Base-by-base conservation (phyloP, 768 basidiomycete genomes). In the Melanogaster broomeanus region DNA sequence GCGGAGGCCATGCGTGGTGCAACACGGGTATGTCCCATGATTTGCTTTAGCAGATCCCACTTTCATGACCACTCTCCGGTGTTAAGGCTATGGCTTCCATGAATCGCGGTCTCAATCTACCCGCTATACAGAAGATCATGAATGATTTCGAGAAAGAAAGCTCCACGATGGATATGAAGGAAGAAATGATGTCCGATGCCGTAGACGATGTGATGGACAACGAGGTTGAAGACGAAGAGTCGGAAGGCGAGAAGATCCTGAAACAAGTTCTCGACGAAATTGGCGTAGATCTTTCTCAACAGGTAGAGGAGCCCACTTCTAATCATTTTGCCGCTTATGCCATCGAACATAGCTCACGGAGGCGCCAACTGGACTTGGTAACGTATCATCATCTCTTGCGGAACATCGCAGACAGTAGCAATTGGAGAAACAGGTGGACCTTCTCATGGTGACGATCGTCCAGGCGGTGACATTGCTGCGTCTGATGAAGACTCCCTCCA, bases 141-240 rank as follows among this genome's bases (percentile, higher is more conserved):
- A 92, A 86, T 61, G 96, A 99, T 41, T 99, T 99, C 62, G 97
- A 99, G 76, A 88, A 85, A 63, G 97, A 99, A 73, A 96, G 89
- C 60, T 85, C 93, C 5, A 93, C 87, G 73, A 99, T 99, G 97
- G 97, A 99, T 72, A 98, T 99, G 97, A 99, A 98, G 70, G 97
- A 98, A 72, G 96, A 97, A 69, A 98, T 98, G 91, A 99, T 98
- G 97, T 92, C 90, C 19, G 97, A 98, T 54, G 89, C 93, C 13
- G 90, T 98, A 15, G 97, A 98, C 71, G 96, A 98, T 61, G 95
- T 89, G 43, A 96, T 98, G 88, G 92, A 95, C 57, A 87, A 89
- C 28, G 94, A 93, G 13, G 72, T 72, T 27, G 95, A 95, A 62
- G 96, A 96, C 45, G 96, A 98, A 70, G 97, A 98, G 60, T 89